Evolutionary conservation across 176 grass and related monocot genomes (phyloP), one percentile per base, ranked within the genome.

Genomic region (Eleusine coracana): DNA sequence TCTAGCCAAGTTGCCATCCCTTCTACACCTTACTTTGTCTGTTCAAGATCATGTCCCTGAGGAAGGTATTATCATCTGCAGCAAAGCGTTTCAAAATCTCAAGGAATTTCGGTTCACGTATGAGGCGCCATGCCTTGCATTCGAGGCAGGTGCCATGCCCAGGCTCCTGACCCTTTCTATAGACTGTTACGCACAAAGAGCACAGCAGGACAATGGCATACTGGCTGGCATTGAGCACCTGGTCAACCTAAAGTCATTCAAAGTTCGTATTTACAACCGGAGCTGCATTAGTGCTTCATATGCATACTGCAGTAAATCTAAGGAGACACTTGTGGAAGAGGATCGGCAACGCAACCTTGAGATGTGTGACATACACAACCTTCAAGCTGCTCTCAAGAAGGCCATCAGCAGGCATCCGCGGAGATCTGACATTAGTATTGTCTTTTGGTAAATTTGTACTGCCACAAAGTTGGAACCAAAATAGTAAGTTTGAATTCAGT

Each of bases 61-160:
- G 2, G 82, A 13, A 48, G 49, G 63, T 18, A 0, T 37, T 11
- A 11, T 37, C 7, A 0, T 77, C 49, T 4, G 2, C 2, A 2
- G 64, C 6, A 1, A 34, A 7, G 28, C 25, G 14, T 84, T 84
- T 18, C 82, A 2, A 6, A 28, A 69, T 45, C 82, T 85, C 23
- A 38, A 7, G 64, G 82, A 76, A 11, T 84, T 84, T 0, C 5
- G 9, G 38, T 77, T 84, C 51, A 27, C 23, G 0, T 36, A 5
- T 5, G 0, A 34, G 17, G 64, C 21, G 23, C 23, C 17, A 5
- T 44, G 73, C 37, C 64, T 84, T 1, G 21, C 50, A 13, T 52
- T 76, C 4, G 34, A 84, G 50, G 62, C 46, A 7, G 63, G 37
- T 16, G 49, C 82, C 45, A 84, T 84, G 72, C 63, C 50, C 5